Base-by-base conservation (phyloP, 495 filamentous ascomycete genomes). In the Neurospora tetrasperma region DNA sequence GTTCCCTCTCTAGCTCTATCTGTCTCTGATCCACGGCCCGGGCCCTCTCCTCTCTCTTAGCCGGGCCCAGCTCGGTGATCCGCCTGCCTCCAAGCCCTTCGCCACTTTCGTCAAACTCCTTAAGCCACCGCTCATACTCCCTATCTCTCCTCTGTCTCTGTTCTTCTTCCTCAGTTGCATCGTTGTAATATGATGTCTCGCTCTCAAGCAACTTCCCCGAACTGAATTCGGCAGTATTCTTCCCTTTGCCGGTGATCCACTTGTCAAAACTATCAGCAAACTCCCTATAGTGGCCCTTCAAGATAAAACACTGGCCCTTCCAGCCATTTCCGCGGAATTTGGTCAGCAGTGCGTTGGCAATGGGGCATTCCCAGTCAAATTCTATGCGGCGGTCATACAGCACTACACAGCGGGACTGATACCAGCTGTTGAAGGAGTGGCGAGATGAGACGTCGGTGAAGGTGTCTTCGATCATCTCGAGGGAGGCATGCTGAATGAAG, bases 251-350 rank as follows among this genome's bases (percentile, higher is more conserved):
- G 20, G 81, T 76, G 42, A 86, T 85, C 70, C 85, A 82, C 54
- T 82, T 82, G 69, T 82, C 82, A 44, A 85, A 85, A 9, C 82
- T 83, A 20, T 77, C 76, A 3, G 82, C 83, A 73, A 86, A 85
- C 71, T 86, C 84, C 66, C 81, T 79, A 73, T 83, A 86, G 71
- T 85, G 84, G 4, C 84, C 84, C 75, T 86, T 86, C 38, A 86
- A 80, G 40, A 86, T 78, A 66, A 85, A 86, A 69, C 81, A 82
- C 44, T 83, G 81, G 4, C 84, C 84, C 8, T 73, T 71, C 84
- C 84, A 86, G 23, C 81, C 82, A 72, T 83, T 82, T 23, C 54
- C 54, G 72, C 75, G 79, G 46, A 85, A 79, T 43, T 83, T 84
- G 66, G 79, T 75, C 68, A 79, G 79, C 8, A 86, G 73, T 0